Conservation (phyloP, 192 early-diverging fungal species). For the Umbelopsis sp. region DNA sequence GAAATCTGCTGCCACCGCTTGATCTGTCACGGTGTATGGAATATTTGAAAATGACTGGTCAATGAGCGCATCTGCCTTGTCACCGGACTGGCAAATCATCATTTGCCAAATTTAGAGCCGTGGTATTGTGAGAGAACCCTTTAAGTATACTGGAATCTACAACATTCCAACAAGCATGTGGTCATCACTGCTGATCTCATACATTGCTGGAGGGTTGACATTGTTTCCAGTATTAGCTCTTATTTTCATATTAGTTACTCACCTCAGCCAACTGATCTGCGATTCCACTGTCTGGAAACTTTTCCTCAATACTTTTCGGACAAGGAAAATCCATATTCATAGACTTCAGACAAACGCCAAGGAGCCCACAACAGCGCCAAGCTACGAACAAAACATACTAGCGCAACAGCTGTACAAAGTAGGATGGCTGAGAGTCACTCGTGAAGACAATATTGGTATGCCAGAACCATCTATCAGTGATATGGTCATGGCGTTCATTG, state of each 20-base stretch:
- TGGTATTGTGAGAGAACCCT: too few species aligned
- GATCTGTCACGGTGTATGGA: too few species aligned
- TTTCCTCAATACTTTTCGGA: slow-evolving; percentile 12
- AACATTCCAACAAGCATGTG: slow-evolving; percentile 4
- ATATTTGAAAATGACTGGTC: too few species aligned
- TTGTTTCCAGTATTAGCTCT: slow-evolving; percentile 37
- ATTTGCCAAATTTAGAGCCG: too few species aligned
- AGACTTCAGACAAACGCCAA: neutral
- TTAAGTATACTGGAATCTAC: neutral
- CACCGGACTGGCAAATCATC: too few species aligned
- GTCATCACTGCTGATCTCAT: slow-evolving; percentile 40
- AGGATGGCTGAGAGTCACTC: slow-evolving; percentile 46
- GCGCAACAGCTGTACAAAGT: slow-evolving; percentile 37
- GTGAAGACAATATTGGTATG: slow-evolving; percentile 24
- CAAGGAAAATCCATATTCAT: slow-evolving; percentile 20
- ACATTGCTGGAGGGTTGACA: slow-evolving; percentile 48
- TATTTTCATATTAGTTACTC: neutral
- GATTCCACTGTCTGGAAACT: slow-evolving; percentile 14
- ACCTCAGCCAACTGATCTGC: neutral
- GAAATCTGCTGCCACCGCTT: too few species aligned
- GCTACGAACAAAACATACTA: neutral
- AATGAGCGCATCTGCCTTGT: too few species aligned
- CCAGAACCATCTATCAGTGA: slow-evolving; percentile 36
- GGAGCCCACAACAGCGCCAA: neutral
- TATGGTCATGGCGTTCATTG: slow-evolving; percentile 42